Conservation (phyloP, 2,329 filamentous ascomycete species). For the Scedosporium dehoogii region DNA sequence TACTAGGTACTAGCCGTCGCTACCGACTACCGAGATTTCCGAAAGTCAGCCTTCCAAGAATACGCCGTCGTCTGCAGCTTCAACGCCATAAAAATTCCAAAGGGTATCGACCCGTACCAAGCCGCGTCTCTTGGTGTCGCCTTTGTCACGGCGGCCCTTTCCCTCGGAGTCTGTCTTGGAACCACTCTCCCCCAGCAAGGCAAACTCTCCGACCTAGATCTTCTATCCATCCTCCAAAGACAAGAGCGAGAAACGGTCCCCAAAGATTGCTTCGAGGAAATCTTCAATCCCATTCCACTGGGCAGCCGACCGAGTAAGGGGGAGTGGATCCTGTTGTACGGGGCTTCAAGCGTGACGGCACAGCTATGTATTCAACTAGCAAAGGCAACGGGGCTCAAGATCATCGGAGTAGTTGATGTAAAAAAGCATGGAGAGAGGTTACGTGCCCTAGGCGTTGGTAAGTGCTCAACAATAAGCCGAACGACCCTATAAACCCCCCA, state of each 20-base stretch:
- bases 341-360: constrained; percentile 37
- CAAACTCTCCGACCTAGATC: not conserved
- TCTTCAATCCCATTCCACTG: constrained; percentile 1
- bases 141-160: constrained; percentile 58
- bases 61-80: constrained; percentile 56
- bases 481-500: constrained; percentile 20
- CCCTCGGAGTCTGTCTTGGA: constrained; percentile 60
- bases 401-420: constrained; percentile 57
- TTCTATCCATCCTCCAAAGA: not conserved
- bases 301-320: not conserved
- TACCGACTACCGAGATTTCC: constrained; percentile 62
- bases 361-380: constrained; percentile 59
- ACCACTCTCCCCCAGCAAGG: constrained; percentile 42
- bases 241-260: not conserved
- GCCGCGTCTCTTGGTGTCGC: constrained; percentile 60
- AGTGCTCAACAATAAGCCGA: constrained; percentile 32
- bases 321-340: constrained; percentile 6
- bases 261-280: constrained; percentile 2
- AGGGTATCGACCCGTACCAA: constrained; percentile 37
- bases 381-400: constrained; percentile 52
- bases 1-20: constrained; percentile 53
- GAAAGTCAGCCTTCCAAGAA: constrained; percentile 64
- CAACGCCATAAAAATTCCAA: constrained; percentile 54
- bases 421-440: constrained; percentile 46
- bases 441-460: constrained; percentile 3